Evolutionary conservation across 1,284 basidiomycete species (phyloP), one percentile per base, ranked within the genome.

Genomic region (Nidula niveotomentosa): DNA sequence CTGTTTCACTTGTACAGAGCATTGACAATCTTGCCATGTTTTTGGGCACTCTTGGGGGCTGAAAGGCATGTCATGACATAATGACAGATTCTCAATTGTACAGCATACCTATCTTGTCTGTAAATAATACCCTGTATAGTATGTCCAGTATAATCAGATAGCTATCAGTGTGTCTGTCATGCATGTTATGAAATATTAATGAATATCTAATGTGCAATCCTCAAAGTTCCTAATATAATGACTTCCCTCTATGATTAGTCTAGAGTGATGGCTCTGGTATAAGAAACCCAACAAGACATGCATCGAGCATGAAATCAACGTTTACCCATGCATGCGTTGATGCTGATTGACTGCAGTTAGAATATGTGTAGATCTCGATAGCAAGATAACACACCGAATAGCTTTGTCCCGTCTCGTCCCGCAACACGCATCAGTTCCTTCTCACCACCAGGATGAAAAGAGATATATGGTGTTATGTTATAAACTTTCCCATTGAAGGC

Each of bases 351-450:
- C 43, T 18, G 44, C 52, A n/a, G 45, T 45, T 41, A 50, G 15
- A 47, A 33, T 13, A 49, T 33, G 53, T 47, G 41, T 18, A 9
- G 48, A 35, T 23, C 44, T 7, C 0, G 7, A 49, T 36, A 46
- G 48, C 13, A 53, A 17, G 15, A 46, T 30, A 33, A 70, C 82
- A 66, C 70, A 96, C 95, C 91, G 66, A 99, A 98, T 18, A 99
- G 77, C 65, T 94, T 90, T 1, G 94, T 94, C 10, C 96, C 96
- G 67, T 99, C 97, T 55, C 94, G 78, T 1, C 97, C 96, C 5
- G 96, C 96, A 12, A 91, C 91, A n/a, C 96, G 84, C 93, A 99
- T 92, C 43, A 99, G 76, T 67, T 98, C 94, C 62, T 88, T 88
- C 72, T 90, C 93, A 6, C 96, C 97, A 9, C 96, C 96, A 0